These are phyloP conservation scores for Candida stauntonica DNA, from an alignment of 805 yeast species.

Conservation along the genomic window DNA sequence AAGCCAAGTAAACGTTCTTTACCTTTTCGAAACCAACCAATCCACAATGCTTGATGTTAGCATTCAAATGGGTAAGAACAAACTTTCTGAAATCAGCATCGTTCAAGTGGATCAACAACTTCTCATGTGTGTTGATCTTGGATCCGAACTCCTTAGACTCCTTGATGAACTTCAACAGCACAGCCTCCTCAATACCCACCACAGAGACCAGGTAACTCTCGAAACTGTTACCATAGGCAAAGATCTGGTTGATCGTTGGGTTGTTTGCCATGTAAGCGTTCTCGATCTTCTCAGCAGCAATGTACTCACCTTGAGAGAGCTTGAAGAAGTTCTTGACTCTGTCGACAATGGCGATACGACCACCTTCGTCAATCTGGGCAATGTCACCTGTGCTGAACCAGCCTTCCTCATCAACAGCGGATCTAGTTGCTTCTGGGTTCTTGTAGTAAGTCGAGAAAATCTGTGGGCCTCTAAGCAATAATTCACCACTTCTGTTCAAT, in stretches of 20 bases:
- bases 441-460: constrained; percentile 53
- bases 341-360: constrained; percentile 60
- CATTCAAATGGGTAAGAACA: constrained; percentile 37
- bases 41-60: constrained; percentile 29
- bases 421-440: constrained; percentile 49
- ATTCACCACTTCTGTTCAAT: constrained; percentile 51
- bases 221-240: constrained; percentile 60
- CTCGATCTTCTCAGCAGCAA: constrained; percentile 74
- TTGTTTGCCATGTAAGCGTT: constrained; percentile 52
- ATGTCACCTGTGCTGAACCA: constrained; percentile 71
- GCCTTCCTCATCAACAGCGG: constrained; percentile 50
- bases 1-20: constrained; percentile 39
- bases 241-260: constrained; percentile 49
- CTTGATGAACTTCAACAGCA: constrained; percentile 17
- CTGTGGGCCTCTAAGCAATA: constrained; percentile 62
- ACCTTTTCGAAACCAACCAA: constrained; percentile 49
- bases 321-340: constrained; percentile 79
- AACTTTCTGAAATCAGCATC: constrained; percentile 33
- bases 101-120: constrained; percentile 20
- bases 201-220: constrained; percentile 55
- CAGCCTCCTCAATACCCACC: constrained; percentile 53
- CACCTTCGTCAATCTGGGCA: constrained; percentile 45
- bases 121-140: constrained; percentile 21
- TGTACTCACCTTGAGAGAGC: constrained; percentile 60
- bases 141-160: constrained; percentile 10